These are phyloP conservation scores for Scenedesmus sp. DNA, from an alignment of 163 green algal species.

Conservation along the genomic window DNA sequence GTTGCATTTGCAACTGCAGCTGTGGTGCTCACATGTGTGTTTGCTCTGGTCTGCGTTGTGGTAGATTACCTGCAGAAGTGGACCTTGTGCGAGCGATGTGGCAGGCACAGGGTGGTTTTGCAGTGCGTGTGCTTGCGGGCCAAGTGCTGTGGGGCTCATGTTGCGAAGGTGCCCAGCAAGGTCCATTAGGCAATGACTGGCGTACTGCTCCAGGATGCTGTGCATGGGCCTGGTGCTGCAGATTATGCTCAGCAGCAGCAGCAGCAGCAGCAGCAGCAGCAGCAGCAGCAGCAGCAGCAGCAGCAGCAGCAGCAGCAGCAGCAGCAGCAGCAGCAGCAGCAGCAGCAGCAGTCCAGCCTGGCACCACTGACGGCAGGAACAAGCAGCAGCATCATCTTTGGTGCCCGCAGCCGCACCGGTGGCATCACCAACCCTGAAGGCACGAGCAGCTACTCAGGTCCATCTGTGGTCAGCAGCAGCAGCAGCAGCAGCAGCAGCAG, in stretches of 20 bases:
- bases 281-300: too few species aligned
- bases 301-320: too few species aligned
- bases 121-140: not conserved
- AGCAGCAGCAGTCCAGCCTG: slow-evolving; percentile 7
- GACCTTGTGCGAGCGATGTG: not conserved
- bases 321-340: too few species aligned
- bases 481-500: not conserved
- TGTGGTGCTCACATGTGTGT: not conserved
- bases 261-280: too few species aligned
- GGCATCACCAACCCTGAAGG: not conserved
- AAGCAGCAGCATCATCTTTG: not conserved
- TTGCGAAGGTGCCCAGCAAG: not conserved
- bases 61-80: not conserved
- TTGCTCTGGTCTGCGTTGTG: not conserved
- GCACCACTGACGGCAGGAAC: not conserved
- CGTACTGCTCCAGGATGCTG: not conserved
- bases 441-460: not conserved
- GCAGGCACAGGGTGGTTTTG: not conserved
- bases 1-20: not conserved
- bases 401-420: slow-evolving; percentile 21
- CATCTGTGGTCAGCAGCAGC: too few species aligned
- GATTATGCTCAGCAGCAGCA: slow-evolving; percentile 4
- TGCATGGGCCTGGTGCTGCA: not conserved
- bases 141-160: not conserved
- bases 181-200: not conserved